phyloP scores from a whole-genome alignment of 768 basidiomycete species.

The Kwoniella mangroviensis region DNA sequence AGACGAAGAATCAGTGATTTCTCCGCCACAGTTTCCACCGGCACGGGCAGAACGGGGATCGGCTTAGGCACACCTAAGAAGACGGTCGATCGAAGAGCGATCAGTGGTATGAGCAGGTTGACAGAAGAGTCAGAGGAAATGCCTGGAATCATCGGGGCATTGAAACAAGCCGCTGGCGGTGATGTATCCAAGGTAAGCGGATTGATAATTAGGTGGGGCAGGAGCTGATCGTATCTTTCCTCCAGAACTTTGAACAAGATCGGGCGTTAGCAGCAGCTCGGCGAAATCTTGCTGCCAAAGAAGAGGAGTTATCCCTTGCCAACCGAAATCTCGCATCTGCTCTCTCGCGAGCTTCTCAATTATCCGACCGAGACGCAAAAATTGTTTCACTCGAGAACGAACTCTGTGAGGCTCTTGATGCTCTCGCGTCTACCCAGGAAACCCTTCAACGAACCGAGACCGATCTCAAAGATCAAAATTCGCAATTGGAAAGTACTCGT shows the following conservation, averaged over 20 bases:
- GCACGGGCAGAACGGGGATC: constrained; percentile 27
- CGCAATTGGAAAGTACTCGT: constrained; percentile 36
- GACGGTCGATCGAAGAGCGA: constrained; percentile 40
- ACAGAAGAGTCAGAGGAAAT: constrained; percentile 39
- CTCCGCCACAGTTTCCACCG: constrained; percentile 13
- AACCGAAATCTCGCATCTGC: constrained; percentile 24
- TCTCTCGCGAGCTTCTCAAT: constrained; percentile 15
- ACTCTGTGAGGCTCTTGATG: constrained; percentile 4
- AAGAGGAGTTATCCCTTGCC: constrained; percentile 33
- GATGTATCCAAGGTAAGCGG: constrained; percentile 14
- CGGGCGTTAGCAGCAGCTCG: constrained; percentile 36
- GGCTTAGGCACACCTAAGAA: constrained; percentile 37
- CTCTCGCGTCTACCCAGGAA: constrained; percentile 15
- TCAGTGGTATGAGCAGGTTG: constrained; percentile 47
- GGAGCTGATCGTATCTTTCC: background rate
- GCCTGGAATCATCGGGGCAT: constrained; percentile 26
- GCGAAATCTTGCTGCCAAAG: constrained; percentile 35
- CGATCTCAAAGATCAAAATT: constrained; percentile 28
- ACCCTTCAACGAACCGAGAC: constrained; percentile 16
- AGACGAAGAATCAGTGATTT: constrained; percentile 57
- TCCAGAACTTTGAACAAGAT: constrained; percentile 44
- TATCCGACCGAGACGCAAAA: constrained; percentile 14
- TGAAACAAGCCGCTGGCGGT: constrained; percentile 17
- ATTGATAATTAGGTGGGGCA: background rate
- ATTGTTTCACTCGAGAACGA: constrained; percentile 11